phyloP scores from a whole-genome alignment of 2,329 filamentous ascomycete species.

The Xylariaceae sp. region DNA sequence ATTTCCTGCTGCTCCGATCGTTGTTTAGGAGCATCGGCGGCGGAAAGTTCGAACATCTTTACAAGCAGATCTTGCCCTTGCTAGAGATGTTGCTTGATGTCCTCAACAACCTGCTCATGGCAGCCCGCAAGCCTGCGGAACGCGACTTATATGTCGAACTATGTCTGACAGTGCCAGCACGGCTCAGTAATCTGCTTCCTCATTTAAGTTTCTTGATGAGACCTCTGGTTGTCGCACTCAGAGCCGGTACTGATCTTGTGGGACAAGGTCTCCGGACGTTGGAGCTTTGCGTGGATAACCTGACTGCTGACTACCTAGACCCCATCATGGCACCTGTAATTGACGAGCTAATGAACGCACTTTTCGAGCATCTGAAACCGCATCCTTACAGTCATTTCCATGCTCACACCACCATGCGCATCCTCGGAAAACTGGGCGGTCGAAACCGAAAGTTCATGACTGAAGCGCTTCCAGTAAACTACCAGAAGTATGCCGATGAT shows the following conservation, averaged over 20 bases:
- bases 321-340: constrained; percentile 99
- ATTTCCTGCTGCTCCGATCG: constrained; percentile 89
- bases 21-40: constrained; percentile 96
- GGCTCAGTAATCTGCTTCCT: constrained; percentile 90
- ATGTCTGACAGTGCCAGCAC: constrained; percentile 91
- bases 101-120: constrained; percentile 89
- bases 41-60: constrained; percentile 94
- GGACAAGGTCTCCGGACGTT: constrained; percentile 91
- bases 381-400: constrained; percentile 97
- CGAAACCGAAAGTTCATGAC: constrained; percentile 96
- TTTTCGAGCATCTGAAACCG: constrained; percentile 94
- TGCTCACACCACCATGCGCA: constrained; percentile 95
- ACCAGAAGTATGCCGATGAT: constrained; percentile 86
- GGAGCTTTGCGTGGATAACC: constrained; percentile 95
- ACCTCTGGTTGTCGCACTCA: constrained; percentile 90
- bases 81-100: constrained; percentile 98
- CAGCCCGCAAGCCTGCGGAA: constrained; percentile 86
- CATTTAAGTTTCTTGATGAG: constrained; percentile 97
- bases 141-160: constrained; percentile 96
- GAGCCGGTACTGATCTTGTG: constrained; percentile 89
- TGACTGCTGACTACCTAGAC: constrained; percentile 96
- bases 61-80: constrained; percentile 95
- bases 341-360: constrained; percentile 95
- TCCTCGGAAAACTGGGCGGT: constrained; percentile 93
- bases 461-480: constrained; percentile 80